These are phyloP conservation scores for Schizothecium vesticola DNA, from an alignment of 495 filamentous ascomycete genomes.

Conservation along the genomic window DNA sequence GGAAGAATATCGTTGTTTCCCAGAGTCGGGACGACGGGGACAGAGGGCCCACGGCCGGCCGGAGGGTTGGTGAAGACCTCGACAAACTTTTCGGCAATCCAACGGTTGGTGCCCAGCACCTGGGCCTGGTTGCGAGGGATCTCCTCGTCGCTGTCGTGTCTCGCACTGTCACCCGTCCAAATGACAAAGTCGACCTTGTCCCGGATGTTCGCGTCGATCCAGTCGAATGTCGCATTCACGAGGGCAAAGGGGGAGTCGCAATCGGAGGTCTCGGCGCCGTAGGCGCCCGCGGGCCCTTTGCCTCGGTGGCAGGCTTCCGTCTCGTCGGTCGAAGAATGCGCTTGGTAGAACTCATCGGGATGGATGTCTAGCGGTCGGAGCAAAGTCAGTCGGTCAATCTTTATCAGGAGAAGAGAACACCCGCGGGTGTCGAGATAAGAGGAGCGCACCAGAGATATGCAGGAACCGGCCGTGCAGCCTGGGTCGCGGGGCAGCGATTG, in stretches of 20 bases:
- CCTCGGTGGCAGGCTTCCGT: conserved; percentile 72
- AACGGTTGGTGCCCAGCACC: conserved; percentile 67
- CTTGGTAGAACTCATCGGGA: conserved; percentile 78
- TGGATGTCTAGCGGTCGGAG: conserved; percentile 65
- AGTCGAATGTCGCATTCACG: conserved; percentile 84
- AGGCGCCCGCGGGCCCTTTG: conserved; percentile 68
- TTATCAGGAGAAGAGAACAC: background rate
- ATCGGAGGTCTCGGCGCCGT: conserved; percentile 77
- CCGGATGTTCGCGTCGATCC: conserved; percentile 80
- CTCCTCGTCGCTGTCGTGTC: conserved; percentile 88
- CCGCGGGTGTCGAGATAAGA: background rate
- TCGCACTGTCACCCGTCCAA: conserved; percentile 95
- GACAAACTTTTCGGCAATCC: conserved; percentile 69
- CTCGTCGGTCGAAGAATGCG: conserved; percentile 63
- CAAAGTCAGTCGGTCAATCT: background rate
- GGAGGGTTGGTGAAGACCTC: conserved; percentile 58
- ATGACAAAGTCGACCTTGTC: conserved; percentile 89
- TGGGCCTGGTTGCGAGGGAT: conserved; percentile 70
- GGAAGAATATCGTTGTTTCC: conserved; percentile 98
- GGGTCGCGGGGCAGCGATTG: conserved; percentile 31
- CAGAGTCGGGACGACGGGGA: conserved; percentile 84
- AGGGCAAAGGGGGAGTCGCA: conserved; percentile 81
- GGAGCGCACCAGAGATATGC: conserved; percentile 81
- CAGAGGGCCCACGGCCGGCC: conserved; percentile 47
- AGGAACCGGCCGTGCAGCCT: conserved; percentile 76